phyloP scores from a whole-genome alignment of 148 eudicot genomes.

The Fallopia convolvulus region DNA sequence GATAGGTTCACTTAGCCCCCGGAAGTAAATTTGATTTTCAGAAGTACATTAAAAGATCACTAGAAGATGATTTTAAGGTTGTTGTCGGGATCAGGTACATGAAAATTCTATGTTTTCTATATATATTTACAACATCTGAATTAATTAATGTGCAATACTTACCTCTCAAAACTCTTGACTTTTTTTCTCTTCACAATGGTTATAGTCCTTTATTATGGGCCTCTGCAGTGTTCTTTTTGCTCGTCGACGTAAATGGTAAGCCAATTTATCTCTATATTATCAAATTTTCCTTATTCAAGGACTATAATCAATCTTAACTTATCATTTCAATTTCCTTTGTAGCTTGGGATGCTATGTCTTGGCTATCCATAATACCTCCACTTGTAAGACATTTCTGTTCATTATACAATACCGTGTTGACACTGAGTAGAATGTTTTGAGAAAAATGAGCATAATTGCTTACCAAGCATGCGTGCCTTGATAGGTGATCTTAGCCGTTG shows the following conservation, averaged over 20 bases:
- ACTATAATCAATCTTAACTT: background rate
- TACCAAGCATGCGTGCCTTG: conserved; percentile 4
- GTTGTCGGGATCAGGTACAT: conserved; percentile 80
- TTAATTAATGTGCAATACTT: background rate
- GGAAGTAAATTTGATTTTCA: conserved; percentile 85
- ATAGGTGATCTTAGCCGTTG: conserved; percentile 78
- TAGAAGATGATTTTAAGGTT: conserved; percentile 86
- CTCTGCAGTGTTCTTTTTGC: conserved; percentile 13
- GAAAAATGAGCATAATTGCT: background rate
- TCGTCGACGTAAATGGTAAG: conserved; percentile 8
- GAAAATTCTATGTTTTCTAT: background rate
- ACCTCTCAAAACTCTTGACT: background rate
- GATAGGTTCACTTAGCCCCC: conserved; percentile 77
- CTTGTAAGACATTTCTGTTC: conserved; percentile 38
- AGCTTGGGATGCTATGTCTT: conserved; percentile 73
- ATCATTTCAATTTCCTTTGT: conserved; percentile 5
- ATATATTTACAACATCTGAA: background rate
- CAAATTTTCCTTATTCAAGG: background rate
- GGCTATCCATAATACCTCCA: conserved; percentile 69
- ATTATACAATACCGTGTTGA: background rate
- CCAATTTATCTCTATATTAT: background rate
- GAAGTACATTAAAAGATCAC: conserved; percentile 81
- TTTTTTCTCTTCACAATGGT: background rate
- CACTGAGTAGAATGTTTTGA: background rate
- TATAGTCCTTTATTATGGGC: conserved; percentile 12